Conservation (phyloP, 2,329 filamentous ascomycete species). For the Cryphonectria radicalis region DNA sequence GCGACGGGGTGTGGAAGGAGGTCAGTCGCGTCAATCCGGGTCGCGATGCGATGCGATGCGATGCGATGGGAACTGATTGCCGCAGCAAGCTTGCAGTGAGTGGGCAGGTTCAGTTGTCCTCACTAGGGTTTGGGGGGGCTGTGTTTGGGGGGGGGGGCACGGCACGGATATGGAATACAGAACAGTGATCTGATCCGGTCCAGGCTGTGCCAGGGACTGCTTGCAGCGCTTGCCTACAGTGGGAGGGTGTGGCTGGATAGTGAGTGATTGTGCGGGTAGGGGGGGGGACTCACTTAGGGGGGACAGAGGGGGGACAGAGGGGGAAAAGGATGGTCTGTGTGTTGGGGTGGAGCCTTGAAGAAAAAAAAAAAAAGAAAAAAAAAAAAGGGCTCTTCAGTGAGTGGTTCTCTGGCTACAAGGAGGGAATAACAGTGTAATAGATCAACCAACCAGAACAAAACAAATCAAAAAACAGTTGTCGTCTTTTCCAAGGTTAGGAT, state of each 20-base stretch:
- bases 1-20: conserved; percentile 43
- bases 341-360: not conserved
- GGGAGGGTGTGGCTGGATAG: conserved; percentile 18
- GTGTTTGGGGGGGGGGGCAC: not conserved
- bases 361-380: not conserved
- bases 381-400: not conserved
- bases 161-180: conserved; percentile 8
- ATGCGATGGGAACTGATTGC: conserved; percentile 33
- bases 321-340: conserved; percentile 4
- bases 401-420: not conserved
- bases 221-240: not conserved
- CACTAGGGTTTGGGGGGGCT: not conserved
- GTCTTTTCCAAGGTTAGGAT: not conserved
- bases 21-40: conserved; percentile 44
- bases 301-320: no score
- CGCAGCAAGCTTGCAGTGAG: conserved; percentile 15
- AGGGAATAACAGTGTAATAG: not conserved
- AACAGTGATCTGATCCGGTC: not conserved
- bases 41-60: conserved; percentile 36
- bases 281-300: not conserved
- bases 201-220: conserved; percentile 2
- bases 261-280: conserved; percentile 24
- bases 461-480: not conserved
- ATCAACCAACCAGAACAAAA: not conserved
- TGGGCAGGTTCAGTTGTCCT: conserved; percentile 29